Evolutionary conservation across 2,329 filamentous ascomycete species (phyloP), one percentile per base, ranked within the genome.

Genomic region (Botrytis porri): DNA sequence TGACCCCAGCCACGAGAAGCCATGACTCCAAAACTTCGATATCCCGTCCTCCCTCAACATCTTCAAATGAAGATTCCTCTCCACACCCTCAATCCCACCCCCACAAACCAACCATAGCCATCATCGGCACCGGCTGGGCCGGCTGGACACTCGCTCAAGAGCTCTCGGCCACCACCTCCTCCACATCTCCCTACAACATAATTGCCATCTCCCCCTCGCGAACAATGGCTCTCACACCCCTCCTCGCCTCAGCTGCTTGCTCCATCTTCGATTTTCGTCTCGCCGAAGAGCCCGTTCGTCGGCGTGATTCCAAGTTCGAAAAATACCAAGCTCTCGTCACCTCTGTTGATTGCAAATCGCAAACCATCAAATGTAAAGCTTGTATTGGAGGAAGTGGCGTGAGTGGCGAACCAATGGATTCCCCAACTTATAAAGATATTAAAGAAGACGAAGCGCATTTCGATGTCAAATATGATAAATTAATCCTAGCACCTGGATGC

Each of bases 211-310:
- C 83, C 0, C 84, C 84, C 1, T 74, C 81, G 10, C 77, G 81
- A 25, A 85, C 83, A 4, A 81, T 82, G 29, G 81, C 83, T 66
- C 84, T 84, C 73, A 85, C 84, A 0, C 84, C 84, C 8, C 78
- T 85, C 1, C 81, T 85, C 3, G 83, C 83, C 18, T 83, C 82
- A 37, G 84, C 83, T 41, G 84, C 84, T 29, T 83, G 82, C 62
- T 83, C 83, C 0, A 79, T 84, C 20, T 84, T 84, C 79, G 81
- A 84, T 73, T 83, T 84, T 71, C 80, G 81, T 32, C 78, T 84
- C 1, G 84, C 83, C 41, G 83, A 84, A 75, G 83, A 84, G 72
- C 83, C 83, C 1, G 77, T 85, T 25, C 67, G 67, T 32, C 54
- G 57, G 7, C 67, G 67, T 3, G 54, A 48, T 29, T 41, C 29